Evolutionary conservation across 2,329 filamentous ascomycete genomes (phyloP).

Genomic region (Plectosphaerella sp.): DNA sequence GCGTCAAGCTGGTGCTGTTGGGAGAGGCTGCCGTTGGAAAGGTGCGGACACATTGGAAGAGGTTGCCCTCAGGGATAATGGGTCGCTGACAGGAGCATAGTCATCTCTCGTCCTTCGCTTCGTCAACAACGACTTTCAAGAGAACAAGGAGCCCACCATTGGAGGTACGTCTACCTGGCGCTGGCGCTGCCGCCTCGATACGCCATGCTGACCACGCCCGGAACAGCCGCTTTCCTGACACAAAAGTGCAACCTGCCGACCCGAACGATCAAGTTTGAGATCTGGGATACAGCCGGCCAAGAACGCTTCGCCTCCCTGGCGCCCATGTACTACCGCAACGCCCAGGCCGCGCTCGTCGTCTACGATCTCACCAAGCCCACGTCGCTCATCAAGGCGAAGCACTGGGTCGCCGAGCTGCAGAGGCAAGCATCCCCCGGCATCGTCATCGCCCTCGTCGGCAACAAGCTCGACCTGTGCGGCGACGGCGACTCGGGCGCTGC

Average conservation of each 20-base stretch:
- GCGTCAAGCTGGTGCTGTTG: slow-evolving; percentile 97
- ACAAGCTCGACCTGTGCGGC: slow-evolving; percentile 87
- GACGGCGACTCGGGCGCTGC: slow-evolving; percentile 40
- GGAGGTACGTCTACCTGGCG: slow-evolving; percentile 61
- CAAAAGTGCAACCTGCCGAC: slow-evolving; percentile 97
- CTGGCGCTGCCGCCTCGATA: neutral
- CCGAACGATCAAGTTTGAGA: slow-evolving; percentile 88
- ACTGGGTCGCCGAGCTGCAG: slow-evolving; percentile 98
- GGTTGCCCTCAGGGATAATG: neutral
- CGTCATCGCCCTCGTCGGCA: slow-evolving; percentile 93
- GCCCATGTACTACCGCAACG: slow-evolving; percentile 99
- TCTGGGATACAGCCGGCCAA: slow-evolving; percentile 98
- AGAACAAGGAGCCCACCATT: slow-evolving; percentile 99
- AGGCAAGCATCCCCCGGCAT: slow-evolving; percentile 94
- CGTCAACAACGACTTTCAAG: slow-evolving; percentile 99
- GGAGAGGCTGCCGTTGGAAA: slow-evolving; percentile 98
- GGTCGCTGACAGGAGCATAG: slow-evolving; percentile 39
- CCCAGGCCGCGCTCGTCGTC: slow-evolving; percentile 93
- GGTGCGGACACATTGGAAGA: slow-evolving; percentile 45
- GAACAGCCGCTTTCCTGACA: slow-evolving; percentile 86
- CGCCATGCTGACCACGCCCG: slow-evolving; percentile 3
- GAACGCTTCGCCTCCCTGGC: slow-evolving; percentile 95
- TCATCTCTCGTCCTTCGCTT: slow-evolving; percentile 97
- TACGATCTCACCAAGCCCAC: slow-evolving; percentile 98
- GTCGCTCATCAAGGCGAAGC: slow-evolving; percentile 92